Evolutionary conservation across 176 grass and related monocot species (phyloP).

Genomic region (Cymbopogon citratus): DNA sequence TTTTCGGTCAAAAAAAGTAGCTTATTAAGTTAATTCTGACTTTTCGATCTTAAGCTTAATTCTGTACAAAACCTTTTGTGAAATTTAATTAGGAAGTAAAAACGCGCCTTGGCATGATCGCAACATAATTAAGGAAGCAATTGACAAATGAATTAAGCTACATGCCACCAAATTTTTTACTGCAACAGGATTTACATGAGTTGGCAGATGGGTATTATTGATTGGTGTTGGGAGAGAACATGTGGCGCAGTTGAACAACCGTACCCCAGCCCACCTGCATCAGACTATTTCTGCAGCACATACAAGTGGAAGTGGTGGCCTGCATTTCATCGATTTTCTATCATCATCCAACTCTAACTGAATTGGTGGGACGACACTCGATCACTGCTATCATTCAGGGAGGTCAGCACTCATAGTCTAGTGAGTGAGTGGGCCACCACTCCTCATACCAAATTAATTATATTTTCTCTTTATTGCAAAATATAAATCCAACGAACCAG

Average conservation of each 20-base stretch:
- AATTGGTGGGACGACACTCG: conserved; percentile 36
- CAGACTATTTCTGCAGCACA: not conserved
- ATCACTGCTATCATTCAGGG: not conserved
- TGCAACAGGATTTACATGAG: not conserved
- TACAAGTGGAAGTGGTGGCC: not conserved
- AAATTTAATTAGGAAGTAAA: not conserved
- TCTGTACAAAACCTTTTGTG: no score
- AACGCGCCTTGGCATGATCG: no score
- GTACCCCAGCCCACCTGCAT: not conserved
- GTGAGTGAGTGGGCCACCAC: conserved; percentile 26
- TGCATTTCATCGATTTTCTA: not conserved
- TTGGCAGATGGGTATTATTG: not conserved
- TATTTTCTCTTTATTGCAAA: not conserved
- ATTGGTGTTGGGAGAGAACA: conserved; percentile 20
- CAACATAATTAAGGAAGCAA: no score
- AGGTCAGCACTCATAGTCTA: not conserved
- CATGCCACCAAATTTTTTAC: not conserved
- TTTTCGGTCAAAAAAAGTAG: no score
- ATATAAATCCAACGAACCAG: not conserved
- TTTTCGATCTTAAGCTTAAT: no score
- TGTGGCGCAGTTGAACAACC: conserved; percentile 31
- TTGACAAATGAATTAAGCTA: not conserved
- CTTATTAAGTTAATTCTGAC: no score
- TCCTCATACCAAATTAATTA: conserved; percentile 12
- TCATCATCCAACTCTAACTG: not conserved